These are phyloP conservation scores for Ogataea ganodermae DNA, from an alignment of 805 yeast species.

Conservation along the genomic window DNA sequence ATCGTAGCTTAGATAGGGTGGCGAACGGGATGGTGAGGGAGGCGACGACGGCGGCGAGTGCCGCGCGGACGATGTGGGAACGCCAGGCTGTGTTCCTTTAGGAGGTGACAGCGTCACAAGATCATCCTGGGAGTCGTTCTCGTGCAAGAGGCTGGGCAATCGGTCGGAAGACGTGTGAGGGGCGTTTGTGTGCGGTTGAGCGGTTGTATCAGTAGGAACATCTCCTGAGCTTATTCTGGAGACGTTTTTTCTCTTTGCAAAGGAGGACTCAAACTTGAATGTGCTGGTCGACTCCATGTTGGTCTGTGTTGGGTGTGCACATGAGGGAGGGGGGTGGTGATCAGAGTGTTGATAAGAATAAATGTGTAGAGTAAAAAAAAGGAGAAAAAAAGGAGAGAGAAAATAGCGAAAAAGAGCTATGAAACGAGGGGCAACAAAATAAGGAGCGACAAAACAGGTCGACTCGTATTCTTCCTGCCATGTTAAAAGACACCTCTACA, in stretches of 20 bases:
- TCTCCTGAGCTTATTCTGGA: slow-evolving; percentile 8
- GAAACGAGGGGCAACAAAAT: too few relatives aligned
- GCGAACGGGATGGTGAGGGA: background rate
- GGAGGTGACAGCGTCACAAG: slow-evolving; percentile 10
- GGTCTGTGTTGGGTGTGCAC: too few relatives aligned
- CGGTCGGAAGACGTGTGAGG: background rate
- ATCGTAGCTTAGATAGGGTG: slow-evolving; percentile 13
- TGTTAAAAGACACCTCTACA: too few relatives aligned
- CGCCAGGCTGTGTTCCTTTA: too few relatives aligned
- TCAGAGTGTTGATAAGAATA: too few relatives aligned
- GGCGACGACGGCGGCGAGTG: background rate
- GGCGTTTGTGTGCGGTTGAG: background rate
- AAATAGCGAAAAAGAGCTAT: too few relatives aligned
- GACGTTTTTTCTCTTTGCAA: slow-evolving; percentile 16
- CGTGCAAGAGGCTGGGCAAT: background rate
- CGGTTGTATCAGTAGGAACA: background rate
- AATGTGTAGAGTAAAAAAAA: too few relatives aligned
- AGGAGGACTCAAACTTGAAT: slow-evolving; percentile 25
- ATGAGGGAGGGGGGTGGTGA: too few relatives aligned
- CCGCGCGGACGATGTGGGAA: background rate
- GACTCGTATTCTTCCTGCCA: too few relatives aligned
- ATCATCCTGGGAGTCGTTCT: slow-evolving; percentile 23
- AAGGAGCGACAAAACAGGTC: too few relatives aligned
- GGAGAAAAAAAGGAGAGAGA: too few relatives aligned
- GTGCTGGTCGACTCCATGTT: slow-evolving; percentile 1